Evolutionary conservation across 2,329 filamentous ascomycete species (phyloP), one percentile per base, ranked within the genome.

Genomic region (Cryphonectria japonica): DNA sequence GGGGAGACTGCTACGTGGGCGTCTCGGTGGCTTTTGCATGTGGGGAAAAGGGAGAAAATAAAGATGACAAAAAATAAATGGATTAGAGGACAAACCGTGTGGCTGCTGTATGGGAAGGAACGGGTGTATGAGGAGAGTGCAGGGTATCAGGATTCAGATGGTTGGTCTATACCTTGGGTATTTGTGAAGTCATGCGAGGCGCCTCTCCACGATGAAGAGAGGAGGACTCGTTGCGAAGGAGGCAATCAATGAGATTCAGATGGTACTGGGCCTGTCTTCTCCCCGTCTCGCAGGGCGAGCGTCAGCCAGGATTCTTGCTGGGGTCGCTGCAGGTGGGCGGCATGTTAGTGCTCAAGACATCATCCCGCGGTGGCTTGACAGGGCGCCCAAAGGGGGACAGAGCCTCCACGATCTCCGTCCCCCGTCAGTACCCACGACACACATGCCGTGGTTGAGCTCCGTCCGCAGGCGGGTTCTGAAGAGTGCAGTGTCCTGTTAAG

Each of bases 141-240:
- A 34, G 63, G 14, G 26, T 14, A 22, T 26, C 11, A 26, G 73
- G 76, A 67, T 14, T 29, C 1, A 16, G 70, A 70, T 71, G 70
- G 63, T 22, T 37, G 2, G 5, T 72, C 70, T 71, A 70, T 83
- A 83, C 82, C 82, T 84, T 84, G 74, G 80, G 77, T 69, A 83
- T 80, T 80, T 80, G 82, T 79, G 81, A 80, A 82, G 83, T 84
- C 83, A 84, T 84, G 77, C 78, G 82, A 78, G 76, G 77, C 77
- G 77, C 77, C 78, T 81, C 80, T 77, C 76, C 77, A 76, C 78
- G 75, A 69, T 74, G 74, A 78, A 82, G 79, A 78, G 80, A 79
- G 71, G 72, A 70, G 41, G 43, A n/a, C 77, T 78, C 76, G 76
- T 77, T 71, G 72, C 73, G 73, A 72, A 76, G 72, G 69, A 79